Conservation (phyloP, 192 early-diverging fungal species). For the Dissophora globulifera region DNA sequence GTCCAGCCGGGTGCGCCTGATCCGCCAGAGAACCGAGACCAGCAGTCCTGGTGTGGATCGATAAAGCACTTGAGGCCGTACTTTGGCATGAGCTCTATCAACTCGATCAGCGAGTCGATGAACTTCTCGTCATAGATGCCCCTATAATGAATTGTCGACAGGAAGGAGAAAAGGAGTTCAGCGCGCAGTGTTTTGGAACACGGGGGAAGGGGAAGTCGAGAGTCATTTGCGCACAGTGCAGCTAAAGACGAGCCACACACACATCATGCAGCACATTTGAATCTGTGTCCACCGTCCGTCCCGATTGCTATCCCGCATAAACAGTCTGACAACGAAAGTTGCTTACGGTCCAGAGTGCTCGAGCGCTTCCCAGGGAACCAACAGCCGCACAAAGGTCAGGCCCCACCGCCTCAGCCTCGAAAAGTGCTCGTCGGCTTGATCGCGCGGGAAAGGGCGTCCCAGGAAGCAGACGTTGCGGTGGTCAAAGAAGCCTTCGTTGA, state of each 20-base stretch:
- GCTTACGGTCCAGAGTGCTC: conserved; percentile 79
- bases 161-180: no score
- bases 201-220: not conserved
- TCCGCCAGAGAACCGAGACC: conserved; percentile 82
- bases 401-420: conserved; percentile 80
- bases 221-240: no score
- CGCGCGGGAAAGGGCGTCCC: conserved; percentile 78
- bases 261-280: no score
- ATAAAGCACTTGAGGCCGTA: conserved; percentile 88
- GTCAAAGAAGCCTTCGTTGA: conserved; percentile 72
- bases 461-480: conserved; percentile 82
- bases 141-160: conserved; percentile 14
- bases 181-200: no score
- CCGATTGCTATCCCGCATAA: no score
- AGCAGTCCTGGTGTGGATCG: conserved; percentile 91
- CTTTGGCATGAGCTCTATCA: conserved; percentile 72
- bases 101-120: conserved; percentile 76
- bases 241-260: no score
- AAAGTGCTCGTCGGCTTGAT: conserved; percentile 82
- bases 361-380: conserved; percentile 86
- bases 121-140: conserved; percentile 84
- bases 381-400: conserved; percentile 78
- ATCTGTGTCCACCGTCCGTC: no score
- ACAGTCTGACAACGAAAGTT: not conserved
- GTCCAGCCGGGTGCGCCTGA: conserved; percentile 90